These are phyloP conservation scores for Picea sitchensis DNA, from an alignment of 75 land plant genomes.

Conservation along the genomic window DNA sequence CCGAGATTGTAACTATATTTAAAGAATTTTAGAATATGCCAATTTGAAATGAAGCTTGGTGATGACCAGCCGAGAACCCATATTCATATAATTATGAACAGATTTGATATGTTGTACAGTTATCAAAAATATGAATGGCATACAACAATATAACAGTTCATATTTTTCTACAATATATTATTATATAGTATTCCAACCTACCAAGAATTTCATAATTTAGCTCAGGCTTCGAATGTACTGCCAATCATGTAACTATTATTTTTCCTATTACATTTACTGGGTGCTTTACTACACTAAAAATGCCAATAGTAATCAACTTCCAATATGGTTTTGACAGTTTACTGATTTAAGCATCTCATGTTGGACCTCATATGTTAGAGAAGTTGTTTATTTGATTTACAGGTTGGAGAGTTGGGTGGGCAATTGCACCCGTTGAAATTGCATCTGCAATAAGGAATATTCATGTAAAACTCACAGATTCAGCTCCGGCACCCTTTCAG, in stretches of 20 bases:
- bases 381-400: background rate
- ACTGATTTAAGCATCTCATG: no score
- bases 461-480: slow-evolving; percentile 85
- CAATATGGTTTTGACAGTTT: no score
- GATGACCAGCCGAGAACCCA: background rate
- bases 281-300: background rate
- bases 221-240: background rate
- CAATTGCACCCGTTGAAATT: slow-evolving; percentile 70
- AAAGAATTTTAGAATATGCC: background rate
- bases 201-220: background rate
- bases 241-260: background rate
- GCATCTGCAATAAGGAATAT: slow-evolving; percentile 81
- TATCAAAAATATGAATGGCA: background rate
- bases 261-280: background rate
- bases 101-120: background rate
- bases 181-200: background rate
- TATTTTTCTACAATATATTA: background rate
- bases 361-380: background rate
- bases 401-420: slow-evolving; percentile 99
- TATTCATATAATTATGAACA: background rate
- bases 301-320: background rate
- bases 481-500: slow-evolving; percentile 95
- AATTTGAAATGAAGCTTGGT: background rate
- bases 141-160: background rate
- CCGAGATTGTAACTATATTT: background rate